Conservation (phyloP, 2,329 filamentous ascomycete genomes). For the Stachybotrys chlorohalonatus region DNA sequence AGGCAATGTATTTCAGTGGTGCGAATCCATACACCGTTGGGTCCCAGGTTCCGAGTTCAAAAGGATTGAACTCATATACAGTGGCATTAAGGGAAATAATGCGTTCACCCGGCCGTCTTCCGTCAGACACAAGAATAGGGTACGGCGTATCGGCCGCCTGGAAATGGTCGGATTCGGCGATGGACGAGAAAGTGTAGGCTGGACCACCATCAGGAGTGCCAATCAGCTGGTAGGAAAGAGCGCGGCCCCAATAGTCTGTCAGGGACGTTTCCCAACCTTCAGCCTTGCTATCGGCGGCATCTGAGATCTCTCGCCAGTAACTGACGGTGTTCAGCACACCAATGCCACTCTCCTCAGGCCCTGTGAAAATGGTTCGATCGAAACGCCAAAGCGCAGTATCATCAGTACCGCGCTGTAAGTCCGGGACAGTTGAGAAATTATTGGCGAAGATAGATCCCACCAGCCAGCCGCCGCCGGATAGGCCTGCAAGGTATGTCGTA, state of each 20-base stretch:
- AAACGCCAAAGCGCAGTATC: constrained; percentile 10
- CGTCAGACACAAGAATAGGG: constrained; percentile 65
- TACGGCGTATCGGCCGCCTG: constrained; percentile 54
- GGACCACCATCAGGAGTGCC: constrained; percentile 60
- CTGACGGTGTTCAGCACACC: not conserved
- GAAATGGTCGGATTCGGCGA: constrained; percentile 47
- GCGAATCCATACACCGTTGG: constrained; percentile 63
- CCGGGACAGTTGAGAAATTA: constrained; percentile 54
- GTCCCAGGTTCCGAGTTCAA: constrained; percentile 70
- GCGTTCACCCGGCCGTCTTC: constrained; percentile 50
- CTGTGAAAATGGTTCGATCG: constrained; percentile 15
- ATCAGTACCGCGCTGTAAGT: constrained; percentile 2
- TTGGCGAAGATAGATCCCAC: constrained; percentile 66
- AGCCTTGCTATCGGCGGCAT: constrained; percentile 29
- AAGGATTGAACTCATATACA: constrained; percentile 70
- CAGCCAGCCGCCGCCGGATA: constrained; percentile 70
- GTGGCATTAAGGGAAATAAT: constrained; percentile 57
- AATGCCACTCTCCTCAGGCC: constrained; percentile 7
- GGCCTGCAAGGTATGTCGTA: constrained; percentile 65
- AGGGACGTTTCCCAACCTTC: constrained; percentile 52
- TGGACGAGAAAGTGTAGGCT: constrained; percentile 68
- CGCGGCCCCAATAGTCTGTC: constrained; percentile 76
- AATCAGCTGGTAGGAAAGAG: constrained; percentile 69
- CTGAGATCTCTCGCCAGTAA: constrained; percentile 37
- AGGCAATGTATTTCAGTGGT: constrained; percentile 62